phyloP scores from a whole-genome alignment of 441 rosid genomes.

The Macaranga tanarius region DNA sequence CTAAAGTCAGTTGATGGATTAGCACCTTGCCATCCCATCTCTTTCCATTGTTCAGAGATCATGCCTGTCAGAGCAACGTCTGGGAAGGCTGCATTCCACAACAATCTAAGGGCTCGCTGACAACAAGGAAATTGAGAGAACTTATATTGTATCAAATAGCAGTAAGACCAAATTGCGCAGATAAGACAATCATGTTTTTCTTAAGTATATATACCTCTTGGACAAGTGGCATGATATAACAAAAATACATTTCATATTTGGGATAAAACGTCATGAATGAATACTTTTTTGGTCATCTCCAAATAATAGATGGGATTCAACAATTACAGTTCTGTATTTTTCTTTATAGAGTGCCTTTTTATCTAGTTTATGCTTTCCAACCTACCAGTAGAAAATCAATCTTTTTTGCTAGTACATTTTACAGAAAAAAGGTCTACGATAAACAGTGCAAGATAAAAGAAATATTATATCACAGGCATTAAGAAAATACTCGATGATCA shows the following conservation, averaged over 20 bases:
- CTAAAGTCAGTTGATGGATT: slow-evolving; percentile 98
- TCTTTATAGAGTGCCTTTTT: not conserved
- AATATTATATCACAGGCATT: slow-evolving; percentile 10
- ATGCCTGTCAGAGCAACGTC: slow-evolving; percentile 54
- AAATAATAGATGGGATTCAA: not conserved
- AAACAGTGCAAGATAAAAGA: not conserved
- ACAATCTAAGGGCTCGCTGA: slow-evolving; percentile 76
- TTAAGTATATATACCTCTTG: not conserved
- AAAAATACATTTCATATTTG: no score
- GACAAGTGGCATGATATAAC: not conserved
- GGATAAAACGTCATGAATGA: not conserved
- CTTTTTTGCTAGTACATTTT: not conserved
- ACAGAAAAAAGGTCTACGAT: not conserved
- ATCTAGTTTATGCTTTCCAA: not conserved
- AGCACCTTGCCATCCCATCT: slow-evolving; percentile 99
- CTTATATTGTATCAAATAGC: not conserved
- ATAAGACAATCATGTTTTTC: not conserved
- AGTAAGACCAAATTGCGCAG: not conserved
- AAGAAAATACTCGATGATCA: slow-evolving; percentile 73
- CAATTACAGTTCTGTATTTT: not conserved
- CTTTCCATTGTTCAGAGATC: slow-evolving; percentile 97
- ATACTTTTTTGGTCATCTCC: not conserved
- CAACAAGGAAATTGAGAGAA: slow-evolving; percentile 17
- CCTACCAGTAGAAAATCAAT: not conserved
- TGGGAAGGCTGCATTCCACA: slow-evolving; percentile 83